phyloP scores from a whole-genome alignment of 1,139 yeast species.

The Debaryomycetaceae sp. region DNA sequence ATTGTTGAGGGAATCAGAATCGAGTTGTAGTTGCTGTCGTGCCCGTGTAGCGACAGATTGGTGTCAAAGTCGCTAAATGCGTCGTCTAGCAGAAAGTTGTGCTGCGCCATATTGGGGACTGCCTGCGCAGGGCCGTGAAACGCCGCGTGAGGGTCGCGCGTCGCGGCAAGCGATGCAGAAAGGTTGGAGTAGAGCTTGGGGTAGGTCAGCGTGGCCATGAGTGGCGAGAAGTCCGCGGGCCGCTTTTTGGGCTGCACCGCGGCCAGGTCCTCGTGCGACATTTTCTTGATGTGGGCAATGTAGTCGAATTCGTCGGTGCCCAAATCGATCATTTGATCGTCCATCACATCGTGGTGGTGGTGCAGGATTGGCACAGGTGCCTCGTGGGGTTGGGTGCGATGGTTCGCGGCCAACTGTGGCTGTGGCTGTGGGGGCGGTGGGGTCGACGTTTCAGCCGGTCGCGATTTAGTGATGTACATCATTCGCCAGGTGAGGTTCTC shows the following conservation, averaged over 20 bases:
- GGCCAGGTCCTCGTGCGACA: conserved; percentile 37
- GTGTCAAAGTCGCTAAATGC: too few relatives aligned
- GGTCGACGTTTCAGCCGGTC: conserved; percentile 3
- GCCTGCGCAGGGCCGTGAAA: too few relatives aligned
- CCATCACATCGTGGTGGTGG: too few relatives aligned
- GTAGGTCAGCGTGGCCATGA: conserved; percentile 12
- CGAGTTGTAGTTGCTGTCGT: too few relatives aligned
- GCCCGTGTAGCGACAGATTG: too few relatives aligned
- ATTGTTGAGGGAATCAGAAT: too few relatives aligned
- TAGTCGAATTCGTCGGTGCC: conserved; percentile 59
- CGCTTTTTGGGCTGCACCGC: conserved; percentile 19
- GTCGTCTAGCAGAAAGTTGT: too few relatives aligned
- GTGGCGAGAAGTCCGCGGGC: conserved; percentile 35
- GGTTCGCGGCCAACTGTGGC: not conserved
- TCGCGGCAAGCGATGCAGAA: conserved; percentile 14
- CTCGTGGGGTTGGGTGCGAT: conserved; percentile 1
- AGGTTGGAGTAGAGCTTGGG: conserved; percentile 14
- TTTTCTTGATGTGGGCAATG: conserved; percentile 59
- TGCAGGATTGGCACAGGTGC: conserved; percentile 1
- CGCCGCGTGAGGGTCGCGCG: too few relatives aligned
- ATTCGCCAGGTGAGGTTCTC: conserved; percentile 84
- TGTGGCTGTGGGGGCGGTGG: conserved; percentile 2
- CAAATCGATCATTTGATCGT: conserved; percentile 23
- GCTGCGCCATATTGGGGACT: too few relatives aligned
- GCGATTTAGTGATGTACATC: conserved; percentile 65